A percentile compares a stretch with the other conserved stretches of the same genome.
Evolutionary conservation across 2,329 filamentous ascomycete genomes (phyloP).

Genomic region (Talaromyces islandicus): DNA sequence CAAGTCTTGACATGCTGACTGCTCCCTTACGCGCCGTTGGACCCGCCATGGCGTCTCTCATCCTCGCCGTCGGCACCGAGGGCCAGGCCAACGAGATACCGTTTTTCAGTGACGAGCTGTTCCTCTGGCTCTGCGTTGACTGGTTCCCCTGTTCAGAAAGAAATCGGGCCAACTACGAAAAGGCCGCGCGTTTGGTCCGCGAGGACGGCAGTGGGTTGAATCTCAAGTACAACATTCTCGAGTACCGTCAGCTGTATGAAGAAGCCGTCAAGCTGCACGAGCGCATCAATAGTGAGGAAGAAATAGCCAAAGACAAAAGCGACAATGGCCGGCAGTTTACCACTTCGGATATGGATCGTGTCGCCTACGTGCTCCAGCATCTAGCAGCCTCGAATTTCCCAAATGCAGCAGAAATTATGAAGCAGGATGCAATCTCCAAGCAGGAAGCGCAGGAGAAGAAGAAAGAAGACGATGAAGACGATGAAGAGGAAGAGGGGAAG

Average conservation of each 20-base stretch:
- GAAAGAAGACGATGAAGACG: neutral
- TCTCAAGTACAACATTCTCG: conserved; percentile 36
- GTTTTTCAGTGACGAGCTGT: conserved; percentile 39
- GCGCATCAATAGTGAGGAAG: conserved; percentile 16
- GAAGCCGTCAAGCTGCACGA: conserved; percentile 17
- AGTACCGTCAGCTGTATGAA: conserved; percentile 31
- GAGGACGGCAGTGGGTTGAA: conserved; percentile 21
- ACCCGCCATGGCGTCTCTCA: conserved; percentile 36
- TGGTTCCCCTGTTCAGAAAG: conserved; percentile 16
- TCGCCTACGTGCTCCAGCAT: conserved; percentile 32
- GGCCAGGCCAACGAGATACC: conserved; percentile 20
- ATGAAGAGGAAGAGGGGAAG: conserved; percentile 4
- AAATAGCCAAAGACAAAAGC: neutral
- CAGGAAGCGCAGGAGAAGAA: conserved; percentile 7
- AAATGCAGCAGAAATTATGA: conserved; percentile 6
- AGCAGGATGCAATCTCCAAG: neutral
- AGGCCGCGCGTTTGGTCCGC: conserved; percentile 10
- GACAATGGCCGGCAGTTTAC: conserved; percentile 16
- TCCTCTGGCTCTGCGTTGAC: conserved; percentile 30
- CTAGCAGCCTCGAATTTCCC: conserved; percentile 22
- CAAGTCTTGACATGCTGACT: conserved; percentile 27
- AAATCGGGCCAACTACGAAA: conserved; percentile 13
- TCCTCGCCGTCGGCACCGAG: conserved; percentile 29
- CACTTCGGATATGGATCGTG: conserved; percentile 29
- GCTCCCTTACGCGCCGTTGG: conserved; percentile 35